Conservation (phyloP, 805 yeast genomes). For the Candida pini region DNA sequence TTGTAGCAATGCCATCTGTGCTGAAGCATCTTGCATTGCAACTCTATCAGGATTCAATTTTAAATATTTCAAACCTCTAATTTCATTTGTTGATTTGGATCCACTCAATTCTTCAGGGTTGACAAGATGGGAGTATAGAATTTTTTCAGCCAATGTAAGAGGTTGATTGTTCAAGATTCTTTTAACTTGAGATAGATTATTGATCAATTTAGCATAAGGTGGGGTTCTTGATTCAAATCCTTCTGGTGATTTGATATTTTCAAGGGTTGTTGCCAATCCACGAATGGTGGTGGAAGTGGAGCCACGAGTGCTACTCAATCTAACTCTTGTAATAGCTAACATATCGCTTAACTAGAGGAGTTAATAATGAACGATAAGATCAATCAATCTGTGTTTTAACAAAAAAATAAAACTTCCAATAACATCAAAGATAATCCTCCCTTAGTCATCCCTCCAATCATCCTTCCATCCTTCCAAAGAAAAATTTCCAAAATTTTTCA, state of each 20-base stretch:
- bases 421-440: too few species aligned
- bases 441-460: too few species aligned
- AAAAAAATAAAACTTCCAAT: too few species aligned
- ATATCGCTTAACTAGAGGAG: too few species aligned
- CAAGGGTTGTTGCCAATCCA: constrained; percentile 22
- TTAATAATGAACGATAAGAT: too few species aligned
- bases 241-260: constrained; percentile 40
- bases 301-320: too few species aligned
- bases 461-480: too few species aligned
- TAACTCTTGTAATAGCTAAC: too few species aligned
- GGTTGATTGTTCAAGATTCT: constrained; percentile 41
- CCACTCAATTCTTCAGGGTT: constrained; percentile 82
- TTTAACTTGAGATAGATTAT: constrained; percentile 45
- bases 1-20: constrained; percentile 96
- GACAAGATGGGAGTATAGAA: constrained; percentile 90
- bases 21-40: constrained; percentile 98
- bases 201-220: constrained; percentile 73
- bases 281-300: constrained; percentile 18
- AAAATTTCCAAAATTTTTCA: too few species aligned
- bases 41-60: constrained; percentile 97
- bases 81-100: constrained; percentile 27
- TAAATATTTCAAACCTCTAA: constrained; percentile 85
- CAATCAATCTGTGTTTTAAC: too few species aligned
- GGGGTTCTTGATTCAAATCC: constrained; percentile 73
- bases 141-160: constrained; percentile 91